Base-by-base conservation (phyloP, 2,329 filamentous ascomycete genomes). In the Drechslerella coelobrocha region DNA sequence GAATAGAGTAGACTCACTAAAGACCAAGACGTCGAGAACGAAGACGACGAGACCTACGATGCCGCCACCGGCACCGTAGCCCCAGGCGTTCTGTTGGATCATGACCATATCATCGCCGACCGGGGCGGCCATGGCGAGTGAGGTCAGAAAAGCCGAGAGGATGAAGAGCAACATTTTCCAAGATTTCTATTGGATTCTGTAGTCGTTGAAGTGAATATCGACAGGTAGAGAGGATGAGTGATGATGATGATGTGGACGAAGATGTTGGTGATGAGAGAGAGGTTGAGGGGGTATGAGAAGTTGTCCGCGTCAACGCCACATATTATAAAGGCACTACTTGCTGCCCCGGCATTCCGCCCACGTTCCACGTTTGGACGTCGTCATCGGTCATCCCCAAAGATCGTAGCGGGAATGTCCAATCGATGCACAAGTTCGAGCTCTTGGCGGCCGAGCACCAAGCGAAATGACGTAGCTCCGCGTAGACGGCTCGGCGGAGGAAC, bases 1-100 rank as follows among this genome's bases (percentile, higher is more conserved):
- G 9, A 14, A 19, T 26, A 10, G 29, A 21, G 21, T 31, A 2
- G 9, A 81, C 85, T 26, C 81, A 88, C 86, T 82, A 77, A 84
- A 86, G 39, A 86, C 84, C 31, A 88, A 82, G 39, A 88, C 83
- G 73, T 88, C 86, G 6, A 88, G 79, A 12, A 88, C 78, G 24
- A 88, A 77, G 2, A 88, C 80, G 60, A 88, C 83, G 74, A 88
- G 84, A 1, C 86, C 86, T 5, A 87, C 51, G 34, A 88, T 81
- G 1, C 86, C 86, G 14, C 86, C 86, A 24, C 86, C 85, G 1
- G 84, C 84, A 41, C 85, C 85, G 51, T 85, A 86, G 61, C 85
- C 82, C 83, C 83, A 85, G 8, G 82, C 78, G 73, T 83, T 80
- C 29, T 77, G 78, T 45, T 77, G 74, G 21, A 73, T 76, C 19